Base-by-base conservation (phyloP, 2,329 filamentous ascomycete genomes). In the Alternaria ventricosa region DNA sequence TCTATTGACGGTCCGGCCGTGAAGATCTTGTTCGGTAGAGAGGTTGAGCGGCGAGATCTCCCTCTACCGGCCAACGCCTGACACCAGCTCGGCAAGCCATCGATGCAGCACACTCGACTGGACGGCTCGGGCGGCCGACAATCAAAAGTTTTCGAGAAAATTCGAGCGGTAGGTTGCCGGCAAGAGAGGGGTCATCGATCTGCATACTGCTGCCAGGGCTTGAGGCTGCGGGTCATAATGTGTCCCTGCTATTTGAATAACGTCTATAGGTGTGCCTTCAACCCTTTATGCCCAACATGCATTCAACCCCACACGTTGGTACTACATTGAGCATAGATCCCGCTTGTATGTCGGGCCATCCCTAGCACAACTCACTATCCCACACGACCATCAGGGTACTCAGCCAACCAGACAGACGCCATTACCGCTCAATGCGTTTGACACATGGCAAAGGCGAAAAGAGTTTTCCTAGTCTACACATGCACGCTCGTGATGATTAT, bases 1-100 rank as follows among this genome's bases (percentile, higher is more conserved):
- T 82, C 6, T 83, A 79, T 60, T 70, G 57, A 59, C 69, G 75
- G 11, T 58, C 69, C 23, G 66, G 56, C 2, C 57, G 64, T 28
- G 64, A 60, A 50, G 33, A 63, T 57, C 55, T 60, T 55, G 55
- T 64, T 25, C 65, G 43, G 43, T 53, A 55, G 41, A 45, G 9
- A 50, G 15, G 25, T 28, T 41, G 23, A 23, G 27, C 27, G 28
- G 30, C 47, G 23, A 60, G 8, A 46, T 53, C 22, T 36, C 23
- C 51, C 30, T 36, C 30, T 7, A 20, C 25, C 43, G 20, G 18
- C 18, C 43, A 41, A 13, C 63, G 45, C 18, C 20, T 47, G 20
- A 43, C 22, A 43, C 47, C 36, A 58, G 22, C 18, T 53, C 22
- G 15, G 13, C 28, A 33, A 25, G 44, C 33, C 45, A 44, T 22